Evolutionary conservation across 2,329 filamentous ascomycete species (phyloP).

Genomic region (Metarhizium humberi): DNA sequence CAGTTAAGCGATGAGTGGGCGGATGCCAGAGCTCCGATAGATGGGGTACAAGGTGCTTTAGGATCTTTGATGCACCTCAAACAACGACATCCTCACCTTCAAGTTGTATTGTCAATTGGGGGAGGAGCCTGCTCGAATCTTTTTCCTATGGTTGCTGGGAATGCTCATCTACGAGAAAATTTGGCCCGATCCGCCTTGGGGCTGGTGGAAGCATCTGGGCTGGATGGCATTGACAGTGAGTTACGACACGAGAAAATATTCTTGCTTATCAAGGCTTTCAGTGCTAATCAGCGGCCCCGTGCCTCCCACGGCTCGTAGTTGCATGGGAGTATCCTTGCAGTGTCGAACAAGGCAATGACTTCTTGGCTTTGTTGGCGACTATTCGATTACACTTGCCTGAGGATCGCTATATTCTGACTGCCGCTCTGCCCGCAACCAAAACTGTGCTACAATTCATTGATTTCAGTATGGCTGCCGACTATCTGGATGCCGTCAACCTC

Average conservation of each 20-base stretch:
- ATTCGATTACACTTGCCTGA: slow-evolving; percentile 59
- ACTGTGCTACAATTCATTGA: slow-evolving; percentile 62
- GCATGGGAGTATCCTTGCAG: slow-evolving; percentile 72
- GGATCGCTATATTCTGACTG: slow-evolving; percentile 60
- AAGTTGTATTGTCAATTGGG: slow-evolving; percentile 70
- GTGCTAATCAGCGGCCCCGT: neutral
- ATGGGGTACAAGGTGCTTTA: slow-evolving; percentile 61
- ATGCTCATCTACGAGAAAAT: slow-evolving; percentile 50
- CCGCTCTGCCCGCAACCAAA: slow-evolving; percentile 60
- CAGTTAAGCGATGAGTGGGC: slow-evolving; percentile 75
- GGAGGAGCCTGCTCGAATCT: slow-evolving; percentile 55
- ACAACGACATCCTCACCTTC: slow-evolving; percentile 58
- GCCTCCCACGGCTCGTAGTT: slow-evolving; percentile 39
- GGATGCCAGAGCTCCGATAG: slow-evolving; percentile 62
- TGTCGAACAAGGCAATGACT: slow-evolving; percentile 57
- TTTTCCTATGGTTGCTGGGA: slow-evolving; percentile 59
- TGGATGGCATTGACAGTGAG: slow-evolving; percentile 58
- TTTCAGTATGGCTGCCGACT: slow-evolving; percentile 48
- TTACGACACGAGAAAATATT: neutral
- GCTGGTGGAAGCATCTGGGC: slow-evolving; percentile 60
- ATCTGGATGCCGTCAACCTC: slow-evolving; percentile 68
- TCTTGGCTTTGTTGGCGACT: slow-evolving; percentile 57
- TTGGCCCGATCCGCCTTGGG: slow-evolving; percentile 60
- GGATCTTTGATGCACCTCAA: slow-evolving; percentile 68
- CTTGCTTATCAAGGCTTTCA: neutral